Base-by-base conservation (phyloP, 2,329 filamentous ascomycete species). In the Daldinia eschscholtzii region DNA sequence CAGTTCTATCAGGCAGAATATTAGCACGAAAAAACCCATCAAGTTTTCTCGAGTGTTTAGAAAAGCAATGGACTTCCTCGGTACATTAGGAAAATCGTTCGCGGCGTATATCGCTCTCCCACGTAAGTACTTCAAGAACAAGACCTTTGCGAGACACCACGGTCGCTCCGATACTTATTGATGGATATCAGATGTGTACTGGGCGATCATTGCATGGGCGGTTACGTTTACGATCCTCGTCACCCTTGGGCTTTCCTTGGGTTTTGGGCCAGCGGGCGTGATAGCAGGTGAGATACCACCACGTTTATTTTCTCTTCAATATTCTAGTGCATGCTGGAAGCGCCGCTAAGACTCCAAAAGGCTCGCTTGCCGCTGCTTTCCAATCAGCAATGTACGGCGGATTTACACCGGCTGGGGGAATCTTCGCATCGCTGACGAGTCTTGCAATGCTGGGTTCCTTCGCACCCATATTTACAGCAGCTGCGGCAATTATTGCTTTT, bases 351-450 rank as follows among this genome's bases (percentile, higher is more conserved):
- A 33, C 30, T n/a, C 2, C 12, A 6, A 1, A 30, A 57, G 55
- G 55, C 39, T 33, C 55, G 6, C 1, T 28, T 20, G 55, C 55
- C n/a, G 55, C 55, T 57, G 37, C 23, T 18, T 44, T 57, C 26
- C 55, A 57, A 37, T 57, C 55, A 15, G 37, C n/a, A 6, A 42
- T 30, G 23, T 57, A 44, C 39, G 55, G 55, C 7, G 55, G 7
- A 18, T 42, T 44, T 37, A 57, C 55, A 9, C 55, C 55, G 10
- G 55, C 55, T 2, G 23, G 55, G 4, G 55, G 55, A 3, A 44
- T 57, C 37, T 57, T 57, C 39, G 55, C 55, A 18, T 18, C 23
- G 13, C 18, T 57, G 55, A 57, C 55, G 26, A 57, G 55, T 13
- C 55, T 57, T 20, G 55, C 23, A 13, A 57, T 57, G 55, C 9